Evolutionary conservation across 352 stramenopile genomes (phyloP).

Genomic region (Phytophthora cactorum): DNA sequence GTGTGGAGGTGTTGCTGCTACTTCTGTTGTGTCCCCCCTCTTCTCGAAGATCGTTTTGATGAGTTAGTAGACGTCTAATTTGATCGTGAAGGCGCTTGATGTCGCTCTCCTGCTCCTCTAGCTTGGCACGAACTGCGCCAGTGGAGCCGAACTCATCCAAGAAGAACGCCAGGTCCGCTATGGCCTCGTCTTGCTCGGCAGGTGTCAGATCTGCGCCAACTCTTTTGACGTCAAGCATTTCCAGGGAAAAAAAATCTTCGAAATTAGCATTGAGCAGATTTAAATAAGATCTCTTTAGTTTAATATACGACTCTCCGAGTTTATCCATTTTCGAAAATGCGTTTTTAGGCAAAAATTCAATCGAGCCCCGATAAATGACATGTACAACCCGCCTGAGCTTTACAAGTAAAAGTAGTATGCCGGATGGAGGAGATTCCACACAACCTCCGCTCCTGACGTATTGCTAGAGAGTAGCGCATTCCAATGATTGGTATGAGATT

Average conservation of each 20-base stretch:
- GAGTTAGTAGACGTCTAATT: not conserved
- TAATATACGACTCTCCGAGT: not conserved
- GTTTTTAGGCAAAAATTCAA: too few species aligned
- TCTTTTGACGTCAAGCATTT: slow-evolving; percentile 2
- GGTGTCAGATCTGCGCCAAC: slow-evolving; percentile 6
- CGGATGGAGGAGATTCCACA: too few species aligned
- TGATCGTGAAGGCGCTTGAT: not conserved
- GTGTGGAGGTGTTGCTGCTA: not conserved
- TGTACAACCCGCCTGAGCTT: too few species aligned
- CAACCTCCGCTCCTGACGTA: too few species aligned
- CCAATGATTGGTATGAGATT: too few species aligned
- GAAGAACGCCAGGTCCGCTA: slow-evolving; percentile 18
- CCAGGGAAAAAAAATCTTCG: not conserved
- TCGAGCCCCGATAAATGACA: too few species aligned
- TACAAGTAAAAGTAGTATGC: too few species aligned
- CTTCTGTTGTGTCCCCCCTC: not conserved
- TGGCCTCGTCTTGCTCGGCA: slow-evolving; percentile 8
- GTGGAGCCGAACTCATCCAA: slow-evolving; percentile 22
- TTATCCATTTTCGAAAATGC: not conserved
- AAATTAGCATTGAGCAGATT: too few species aligned
- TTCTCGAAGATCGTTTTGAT: not conserved
- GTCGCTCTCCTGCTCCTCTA: not conserved
- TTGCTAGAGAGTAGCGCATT: too few species aligned
- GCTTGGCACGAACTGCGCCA: not conserved
- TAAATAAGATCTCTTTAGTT: not conserved